These are phyloP conservation scores for Microbotryum silenes-acaulis DNA, from an alignment of 1,284 basidiomycete species.

Conservation along the genomic window DNA sequence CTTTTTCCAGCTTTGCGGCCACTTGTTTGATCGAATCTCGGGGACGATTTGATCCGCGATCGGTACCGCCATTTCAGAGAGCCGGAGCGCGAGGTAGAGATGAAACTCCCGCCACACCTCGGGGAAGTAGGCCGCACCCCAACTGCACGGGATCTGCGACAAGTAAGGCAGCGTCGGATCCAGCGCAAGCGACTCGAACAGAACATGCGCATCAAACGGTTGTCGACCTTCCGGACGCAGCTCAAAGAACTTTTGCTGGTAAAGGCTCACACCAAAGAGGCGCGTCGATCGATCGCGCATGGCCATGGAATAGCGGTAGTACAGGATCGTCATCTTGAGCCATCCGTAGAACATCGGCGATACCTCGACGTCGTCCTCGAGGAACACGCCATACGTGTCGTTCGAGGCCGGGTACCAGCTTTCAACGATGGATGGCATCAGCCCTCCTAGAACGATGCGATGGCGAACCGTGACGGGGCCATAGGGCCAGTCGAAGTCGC, in stretches of 20 bases:
- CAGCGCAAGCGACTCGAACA: conserved; percentile 49
- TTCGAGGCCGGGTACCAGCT: conserved; percentile 71
- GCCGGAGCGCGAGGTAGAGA: conserved; percentile 58
- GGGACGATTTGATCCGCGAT: conserved; percentile 54
- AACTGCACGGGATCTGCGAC: conserved; percentile 74
- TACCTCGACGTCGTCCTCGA: conserved; percentile 75
- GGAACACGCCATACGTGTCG: conserved; percentile 63
- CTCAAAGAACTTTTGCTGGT: conserved; percentile 71
- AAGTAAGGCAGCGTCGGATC: conserved; percentile 58
- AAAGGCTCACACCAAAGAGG: conserved; percentile 69
- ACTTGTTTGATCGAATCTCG: conserved; percentile 63
- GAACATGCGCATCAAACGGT: conserved; percentile 55
- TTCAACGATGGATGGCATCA: conserved; percentile 71
- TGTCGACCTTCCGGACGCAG: conserved; percentile 59
- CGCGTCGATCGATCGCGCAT: conserved; percentile 35
- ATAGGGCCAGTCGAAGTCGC: conserved; percentile 53
- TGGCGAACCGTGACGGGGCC: conserved; percentile 51
- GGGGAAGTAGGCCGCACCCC: conserved; percentile 83
- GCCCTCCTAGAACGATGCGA: conserved; percentile 62
- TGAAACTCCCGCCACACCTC: conserved; percentile 78
- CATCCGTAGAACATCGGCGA: conserved; percentile 75
- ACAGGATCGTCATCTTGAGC: conserved; percentile 63
- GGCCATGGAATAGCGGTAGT: conserved; percentile 52
- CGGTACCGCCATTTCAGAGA: conserved; percentile 46
- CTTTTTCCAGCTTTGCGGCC: conserved; percentile 74